These are phyloP conservation scores for Gnomoniopsis smithogilvyi DNA, from an alignment of 2,329 filamentous ascomycete genomes.

Conservation along the genomic window DNA sequence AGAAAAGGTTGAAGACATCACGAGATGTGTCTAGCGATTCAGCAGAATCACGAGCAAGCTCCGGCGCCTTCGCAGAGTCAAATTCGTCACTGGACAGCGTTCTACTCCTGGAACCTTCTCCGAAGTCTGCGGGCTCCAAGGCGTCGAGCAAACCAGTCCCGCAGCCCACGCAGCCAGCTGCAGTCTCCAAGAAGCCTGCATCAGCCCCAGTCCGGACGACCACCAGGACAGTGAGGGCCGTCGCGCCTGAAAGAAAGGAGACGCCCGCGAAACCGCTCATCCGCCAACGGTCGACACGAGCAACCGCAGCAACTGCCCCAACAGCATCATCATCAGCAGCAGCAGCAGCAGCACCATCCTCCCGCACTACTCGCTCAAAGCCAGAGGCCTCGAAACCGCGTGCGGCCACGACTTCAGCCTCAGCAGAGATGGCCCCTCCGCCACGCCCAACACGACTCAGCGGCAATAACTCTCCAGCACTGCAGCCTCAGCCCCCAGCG, in stretches of 20 bases:
- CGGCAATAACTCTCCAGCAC: not conserved
- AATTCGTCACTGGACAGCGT: slow-evolving; percentile 26
- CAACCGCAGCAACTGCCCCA: too few relatives aligned
- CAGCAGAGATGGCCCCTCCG: slow-evolving; percentile 16
- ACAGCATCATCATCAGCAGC: too few relatives aligned
- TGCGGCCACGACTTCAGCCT: not conserved
- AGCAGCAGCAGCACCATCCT: slow-evolving; percentile 3
- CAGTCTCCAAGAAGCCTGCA: slow-evolving; percentile 3
- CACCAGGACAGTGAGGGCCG: not conserved
- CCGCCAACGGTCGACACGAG: slow-evolving; percentile 10
- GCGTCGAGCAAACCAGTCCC: slow-evolving; percentile 10
- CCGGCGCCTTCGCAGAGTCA: slow-evolving; percentile 20
- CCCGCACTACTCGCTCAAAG: slow-evolving; percentile 4
- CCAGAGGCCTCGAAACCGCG: slow-evolving; percentile 5
- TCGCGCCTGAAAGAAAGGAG: slow-evolving; percentile 1
- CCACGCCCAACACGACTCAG: slow-evolving; percentile 6
- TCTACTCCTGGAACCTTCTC: slow-evolving; percentile 12
- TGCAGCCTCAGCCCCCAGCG: not conserved
- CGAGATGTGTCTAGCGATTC: slow-evolving; percentile 10
- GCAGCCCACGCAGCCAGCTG: slow-evolving; percentile 1
- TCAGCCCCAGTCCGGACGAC: slow-evolving; percentile 7
- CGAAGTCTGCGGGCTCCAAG: slow-evolving; percentile 9
- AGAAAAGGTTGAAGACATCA: slow-evolving; percentile 26
- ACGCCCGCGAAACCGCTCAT: slow-evolving; percentile 1
- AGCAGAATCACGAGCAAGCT: slow-evolving; percentile 13